Evolutionary conservation across 495 filamentous ascomycete species (phyloP), one percentile per base, ranked within the genome.

Genomic region (Penicillium nucicola): DNA sequence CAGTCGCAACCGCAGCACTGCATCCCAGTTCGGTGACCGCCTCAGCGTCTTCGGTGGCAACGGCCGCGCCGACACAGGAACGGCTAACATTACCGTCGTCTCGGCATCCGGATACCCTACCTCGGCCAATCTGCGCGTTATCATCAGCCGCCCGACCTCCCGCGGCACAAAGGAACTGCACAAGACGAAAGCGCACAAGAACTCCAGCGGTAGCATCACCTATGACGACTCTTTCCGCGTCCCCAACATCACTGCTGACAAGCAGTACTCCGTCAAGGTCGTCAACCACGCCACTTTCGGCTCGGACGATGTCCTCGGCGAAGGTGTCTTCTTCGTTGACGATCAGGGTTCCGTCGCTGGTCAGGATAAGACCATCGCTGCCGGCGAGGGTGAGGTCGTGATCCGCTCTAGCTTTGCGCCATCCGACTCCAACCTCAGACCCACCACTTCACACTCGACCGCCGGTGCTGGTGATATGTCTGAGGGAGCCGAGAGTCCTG

Each of bases 281-380:
- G 87, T 89, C 52, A 84, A 88, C 59, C 88, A 96, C 63, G 80
- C 86, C 53, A 87, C 85, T 4, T 90, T 97, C 58, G 83, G 88
- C 33, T 85, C 79, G 33, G 92, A 96, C 58, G 82, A 86, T 37
- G 76, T 83, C 23, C 75, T 97, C 9, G 93, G 93, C 36, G 91
- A 97, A 57, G 79, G 76, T 0, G 55, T 85, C n/a, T 95, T 96
- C 75, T 92, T 95, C 61, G 84, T 98, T 12, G 88, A 88, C 47
- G 92, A 98, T 60, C 84, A 86, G 48, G 84, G 84, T 13, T 71
- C 74, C 1, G 58, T 66, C 18, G 70, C 75, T 2, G 84, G 84
- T 15, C 76, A 80, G 33, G 90, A 96, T 56, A 95, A 92, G 76
- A 58, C 76, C 12, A 70, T 98, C 25, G 72, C 66, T 14, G 81